Percentiles rank a stretch among this genome's conserved stretches.
Evolutionary conservation across 2,329 filamentous ascomycete genomes (phyloP).

Genomic region (Paecilomyces niveus): DNA sequence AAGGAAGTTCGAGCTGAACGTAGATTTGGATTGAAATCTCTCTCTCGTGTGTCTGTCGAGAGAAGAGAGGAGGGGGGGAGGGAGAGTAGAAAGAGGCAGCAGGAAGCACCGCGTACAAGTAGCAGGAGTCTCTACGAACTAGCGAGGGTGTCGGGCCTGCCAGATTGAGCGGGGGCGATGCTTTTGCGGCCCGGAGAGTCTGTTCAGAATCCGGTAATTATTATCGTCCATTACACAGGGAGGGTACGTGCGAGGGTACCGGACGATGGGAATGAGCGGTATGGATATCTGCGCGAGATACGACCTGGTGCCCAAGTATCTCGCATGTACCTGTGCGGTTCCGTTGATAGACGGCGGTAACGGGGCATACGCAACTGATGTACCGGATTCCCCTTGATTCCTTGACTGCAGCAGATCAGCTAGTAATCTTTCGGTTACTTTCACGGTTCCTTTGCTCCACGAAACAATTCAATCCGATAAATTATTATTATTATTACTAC

Average conservation of each 20-base stretch:
- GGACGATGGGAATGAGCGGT: background rate
- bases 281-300: background rate
- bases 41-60: background rate
- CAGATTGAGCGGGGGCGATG: background rate
- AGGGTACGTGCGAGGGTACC: background rate
- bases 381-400: background rate
- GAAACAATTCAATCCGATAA: background rate
- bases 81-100: background rate
- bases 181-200: background rate
- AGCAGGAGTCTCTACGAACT: background rate
- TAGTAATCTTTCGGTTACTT: background rate
- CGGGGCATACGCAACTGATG: background rate
- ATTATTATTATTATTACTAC: background rate
- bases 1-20: background rate
- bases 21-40: background rate
- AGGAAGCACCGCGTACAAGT: background rate
- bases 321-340: background rate
- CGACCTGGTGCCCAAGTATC: background rate
- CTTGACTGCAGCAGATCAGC: background rate
- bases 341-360: background rate
- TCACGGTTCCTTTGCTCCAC: background rate
- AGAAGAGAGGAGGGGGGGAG: background rate
- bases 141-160: background rate
- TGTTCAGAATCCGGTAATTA: background rate
- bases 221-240: background rate